Evolutionary conservation across 768 basidiomycete genomes (phyloP), one percentile per base, ranked within the genome.

Genomic region (Dioszegia crocea): DNA sequence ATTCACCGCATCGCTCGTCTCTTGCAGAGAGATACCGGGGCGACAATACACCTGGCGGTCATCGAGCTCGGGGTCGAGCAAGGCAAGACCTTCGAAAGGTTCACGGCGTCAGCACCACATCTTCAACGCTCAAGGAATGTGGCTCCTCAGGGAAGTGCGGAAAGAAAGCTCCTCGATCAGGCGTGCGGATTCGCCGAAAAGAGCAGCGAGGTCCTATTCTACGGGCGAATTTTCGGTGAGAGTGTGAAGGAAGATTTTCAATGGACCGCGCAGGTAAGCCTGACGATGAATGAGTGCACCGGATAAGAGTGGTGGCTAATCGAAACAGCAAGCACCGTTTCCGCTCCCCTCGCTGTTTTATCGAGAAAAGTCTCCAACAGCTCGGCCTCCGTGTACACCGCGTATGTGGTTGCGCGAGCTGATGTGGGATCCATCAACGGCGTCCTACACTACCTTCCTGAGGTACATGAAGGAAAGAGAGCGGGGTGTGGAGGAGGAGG

Each of bases 151-250:
- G 23, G 31, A 33, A 27, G 36, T 6, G 6, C 14, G n/a, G 49
- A 51, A 24, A 30, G 49, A 1, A 39, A 36, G 17, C 33, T 51
- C 3, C 33, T 51, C 8, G 23, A 51, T 24, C 31, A 51, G 24
- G 51, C 53, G 52, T 55, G 16, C 19, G 23, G 9, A 33, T 49
- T 49, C 27, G 60, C 33, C 49, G 44, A 26, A 38, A 48, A 2
- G 21, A 29, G 14, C 17, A 24, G 33, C n/a, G 48, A 50, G 39
- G 19, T 33, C 33, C 19, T 59, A 23, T 51, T 51, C 17, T 59
- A 58, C 24, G 56, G 47, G 21, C 27, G 57, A 21, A 38, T 59
- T 23, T 59, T 51, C 24, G 21, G 16, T 3, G 48, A 41, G 29
- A 51, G 48, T 4, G 47, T 59, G 4, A 43, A 10, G 14, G 48